Percentiles rank a stretch among this genome's conserved stretches.
phyloP scores from a whole-genome alignment of 345 rosid species.

The Hibiscus trionum region DNA sequence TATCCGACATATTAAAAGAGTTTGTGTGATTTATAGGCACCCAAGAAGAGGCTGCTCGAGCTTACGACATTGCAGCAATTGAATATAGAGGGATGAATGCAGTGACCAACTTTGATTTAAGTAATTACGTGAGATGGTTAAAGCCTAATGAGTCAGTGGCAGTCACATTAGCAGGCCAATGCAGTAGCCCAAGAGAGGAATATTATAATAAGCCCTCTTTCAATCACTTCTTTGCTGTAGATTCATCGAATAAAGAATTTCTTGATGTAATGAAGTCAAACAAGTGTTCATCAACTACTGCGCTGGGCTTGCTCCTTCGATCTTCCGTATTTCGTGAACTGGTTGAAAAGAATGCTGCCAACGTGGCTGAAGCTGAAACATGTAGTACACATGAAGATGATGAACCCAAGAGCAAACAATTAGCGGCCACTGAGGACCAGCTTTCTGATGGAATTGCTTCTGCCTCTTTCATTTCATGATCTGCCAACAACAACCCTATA shows the following conservation, averaged over 20 bases:
- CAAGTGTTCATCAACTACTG: constrained; percentile 39
- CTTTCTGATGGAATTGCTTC: constrained; percentile 20
- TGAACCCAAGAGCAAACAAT: constrained; percentile 3
- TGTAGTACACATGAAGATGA: constrained; percentile 19
- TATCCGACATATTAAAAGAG: neutral
- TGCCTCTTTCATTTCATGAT: constrained; percentile 28
- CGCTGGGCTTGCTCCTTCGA: constrained; percentile 47
- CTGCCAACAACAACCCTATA: neutral
- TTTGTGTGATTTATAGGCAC: constrained; percentile 24
- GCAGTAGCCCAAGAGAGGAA: constrained; percentile 27
- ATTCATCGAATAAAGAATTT: constrained; percentile 17
- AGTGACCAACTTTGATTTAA: constrained; percentile 45
- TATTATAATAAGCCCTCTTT: constrained; percentile 21
- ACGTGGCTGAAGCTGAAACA: constrained; percentile 22
- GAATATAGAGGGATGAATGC: constrained; percentile 47
- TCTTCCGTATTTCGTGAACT: constrained; percentile 50
- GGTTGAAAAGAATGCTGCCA: constrained; percentile 39
- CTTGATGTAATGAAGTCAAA: constrained; percentile 16
- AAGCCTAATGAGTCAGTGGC: constrained; percentile 30
- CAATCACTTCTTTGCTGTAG: constrained; percentile 17
- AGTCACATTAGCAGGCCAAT: constrained; percentile 4
- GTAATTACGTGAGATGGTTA: constrained; percentile 43
- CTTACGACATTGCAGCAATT: constrained; percentile 48
- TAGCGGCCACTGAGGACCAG: constrained; percentile 28
- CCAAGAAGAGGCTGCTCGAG: constrained; percentile 52